Evolutionary conservation across 192 early-diverging fungal species (phyloP).

Genomic region (Coemansia umbellata): DNA sequence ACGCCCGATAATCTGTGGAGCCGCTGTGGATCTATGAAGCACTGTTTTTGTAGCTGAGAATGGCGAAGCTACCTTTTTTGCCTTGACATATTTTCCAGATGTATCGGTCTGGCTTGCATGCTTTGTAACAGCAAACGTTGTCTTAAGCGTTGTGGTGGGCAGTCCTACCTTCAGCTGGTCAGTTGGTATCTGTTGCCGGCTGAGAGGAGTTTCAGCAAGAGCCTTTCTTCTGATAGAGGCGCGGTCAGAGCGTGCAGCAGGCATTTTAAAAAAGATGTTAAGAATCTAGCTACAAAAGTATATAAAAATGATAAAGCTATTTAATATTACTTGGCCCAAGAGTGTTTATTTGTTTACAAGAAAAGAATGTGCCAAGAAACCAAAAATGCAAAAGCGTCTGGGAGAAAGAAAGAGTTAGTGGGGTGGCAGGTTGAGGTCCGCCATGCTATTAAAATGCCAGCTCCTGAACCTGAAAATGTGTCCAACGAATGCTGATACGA

Average conservation of each 20-base stretch:
- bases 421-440: neutral
- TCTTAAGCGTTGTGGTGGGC: conserved; percentile 22
- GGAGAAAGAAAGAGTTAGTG: neutral
- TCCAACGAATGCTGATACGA: too few species aligned
- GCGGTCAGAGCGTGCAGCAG: conserved; percentile 29
- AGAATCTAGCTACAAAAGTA: neutral
- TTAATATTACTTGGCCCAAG: too few species aligned
- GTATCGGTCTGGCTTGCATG: conserved; percentile 3
- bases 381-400: too few species aligned
- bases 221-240: conserved; percentile 14
- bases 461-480: neutral
- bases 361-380: conserved; percentile 1
- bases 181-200: conserved; percentile 11
- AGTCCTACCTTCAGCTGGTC: conserved; percentile 3
- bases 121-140: conserved; percentile 33
- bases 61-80: conserved; percentile 10
- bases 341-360: conserved; percentile 7
- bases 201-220: conserved; percentile 32
- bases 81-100: conserved; percentile 1
- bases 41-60: conserved; percentile 31
- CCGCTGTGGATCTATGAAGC: conserved; percentile 41
- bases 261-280: conserved; percentile 22
- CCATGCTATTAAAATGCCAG: neutral
- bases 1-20: conserved; percentile 48
- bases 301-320: too few species aligned